Evolutionary conservation across 192 early-diverging fungal species (phyloP), one percentile per base, ranked within the genome.

Genomic region (Umbelopsis sp.): DNA sequence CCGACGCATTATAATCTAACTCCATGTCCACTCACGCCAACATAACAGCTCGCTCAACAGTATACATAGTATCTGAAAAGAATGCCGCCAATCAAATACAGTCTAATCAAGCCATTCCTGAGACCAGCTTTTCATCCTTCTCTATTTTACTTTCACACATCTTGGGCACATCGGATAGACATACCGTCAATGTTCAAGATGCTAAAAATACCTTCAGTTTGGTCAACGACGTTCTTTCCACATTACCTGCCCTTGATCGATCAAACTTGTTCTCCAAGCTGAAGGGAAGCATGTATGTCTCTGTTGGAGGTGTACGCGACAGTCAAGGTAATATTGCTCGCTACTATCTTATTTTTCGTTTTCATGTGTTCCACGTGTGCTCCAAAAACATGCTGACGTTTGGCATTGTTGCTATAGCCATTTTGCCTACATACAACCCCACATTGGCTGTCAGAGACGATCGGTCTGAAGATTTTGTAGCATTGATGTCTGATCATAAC

Each of bases 121-220:
- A 75, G 50, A 59, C 65, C 44, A 70, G 68, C 22, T 65, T 75
- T 14, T n/a, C 56, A 38, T 59, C 56, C 1, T 75, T 75, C n/a
- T 26, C 34, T 34, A 36, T 44, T 20, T 31, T 70, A n/a, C 59
- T 69, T 21, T 75, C 73, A 29, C 73, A 75, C 45, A 34, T 75
- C 24, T 50, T 75, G 68, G 53, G 69, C 32, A 75, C 68, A 2
- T 36, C 44, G 21, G 45, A 68, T 9, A 41, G 49, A 47, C 68
- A 75, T 17, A 54, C 29, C 31, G 38, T 70, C 24, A 59, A 65
- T 17, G 36, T 69, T 31, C 73, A 75, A 43, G 73, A 75, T 36
- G 53, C 36, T 10, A 21, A 45, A 25, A 53, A 20, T 34, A 74
- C 34, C 38, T 49, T 49, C 34, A 41, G n/a, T 10, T 50, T 44